Conservation (phyloP, 495 filamentous ascomycete genomes). For the Echria macrotheca region DNA sequence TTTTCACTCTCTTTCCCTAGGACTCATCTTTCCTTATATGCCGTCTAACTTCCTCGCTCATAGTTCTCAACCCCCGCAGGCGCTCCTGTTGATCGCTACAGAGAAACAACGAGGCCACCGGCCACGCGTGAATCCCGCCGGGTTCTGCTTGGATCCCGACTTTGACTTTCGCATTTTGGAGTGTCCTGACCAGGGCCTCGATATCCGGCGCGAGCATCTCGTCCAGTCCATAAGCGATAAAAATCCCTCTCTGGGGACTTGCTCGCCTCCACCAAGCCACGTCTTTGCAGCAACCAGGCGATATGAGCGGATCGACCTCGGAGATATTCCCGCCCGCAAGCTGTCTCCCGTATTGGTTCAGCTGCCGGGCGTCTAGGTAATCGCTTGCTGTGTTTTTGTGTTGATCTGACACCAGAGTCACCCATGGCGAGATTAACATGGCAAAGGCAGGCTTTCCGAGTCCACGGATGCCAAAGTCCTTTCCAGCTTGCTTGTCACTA, state of each 20-base stretch:
- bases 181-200: slow-evolving; percentile 41
- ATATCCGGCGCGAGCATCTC: slow-evolving; percentile 67
- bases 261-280: slow-evolving; percentile 56
- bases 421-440: slow-evolving; percentile 56
- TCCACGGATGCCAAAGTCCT: slow-evolving; percentile 9
- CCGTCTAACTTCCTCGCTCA: slow-evolving; percentile 47
- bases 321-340: slow-evolving; percentile 50
- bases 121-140: slow-evolving; percentile 73
- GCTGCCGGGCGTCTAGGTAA: slow-evolving; percentile 49
- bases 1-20: neutral
- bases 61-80: slow-evolving; percentile 49
- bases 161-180: slow-evolving; percentile 41
- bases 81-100: slow-evolving; percentile 50
- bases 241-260: slow-evolving; percentile 52
- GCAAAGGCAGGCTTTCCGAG: slow-evolving; percentile 43
- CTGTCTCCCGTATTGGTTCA: slow-evolving; percentile 59
- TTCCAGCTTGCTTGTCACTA: slow-evolving; percentile 22
- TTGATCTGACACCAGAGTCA: slow-evolving; percentile 49
- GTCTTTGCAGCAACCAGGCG: slow-evolving; percentile 63
- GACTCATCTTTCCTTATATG: slow-evolving; percentile 13
- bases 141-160: slow-evolving; percentile 48
- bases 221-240: slow-evolving; percentile 62
- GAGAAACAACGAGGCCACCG: slow-evolving; percentile 65
- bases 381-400: slow-evolving; percentile 56
- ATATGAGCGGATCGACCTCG: slow-evolving; percentile 51